phyloP scores from a whole-genome alignment of 2,329 filamentous ascomycete species.

The Claviceps africana region DNA sequence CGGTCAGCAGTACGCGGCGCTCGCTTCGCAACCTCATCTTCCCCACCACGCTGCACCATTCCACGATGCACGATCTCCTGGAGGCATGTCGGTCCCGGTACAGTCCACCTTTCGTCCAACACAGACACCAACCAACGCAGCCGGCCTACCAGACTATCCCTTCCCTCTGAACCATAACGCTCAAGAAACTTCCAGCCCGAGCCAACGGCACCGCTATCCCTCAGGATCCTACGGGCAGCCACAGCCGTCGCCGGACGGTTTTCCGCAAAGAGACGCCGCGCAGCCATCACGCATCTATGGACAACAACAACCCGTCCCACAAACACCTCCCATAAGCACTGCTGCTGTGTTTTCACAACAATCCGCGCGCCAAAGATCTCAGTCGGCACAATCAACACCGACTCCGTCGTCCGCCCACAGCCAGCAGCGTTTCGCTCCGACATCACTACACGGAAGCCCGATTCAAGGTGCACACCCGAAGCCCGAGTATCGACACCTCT shows the following conservation, averaged over 20 bases:
- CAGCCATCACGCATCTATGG: slow-evolving; percentile 26
- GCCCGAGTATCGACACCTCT: slow-evolving; percentile 31
- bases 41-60: slow-evolving; percentile 25
- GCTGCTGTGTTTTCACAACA: slow-evolving; percentile 22
- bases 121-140: slow-evolving; percentile 26
- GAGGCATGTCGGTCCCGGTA: slow-evolving; percentile 20
- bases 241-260: slow-evolving; percentile 29
- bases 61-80: slow-evolving; percentile 37
- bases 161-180: slow-evolving; percentile 32
- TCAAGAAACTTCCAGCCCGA: slow-evolving; percentile 33
- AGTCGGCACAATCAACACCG: slow-evolving; percentile 43
- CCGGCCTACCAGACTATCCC: slow-evolving; percentile 32
- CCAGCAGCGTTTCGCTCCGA: slow-evolving; percentile 38
- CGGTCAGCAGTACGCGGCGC: slow-evolving; percentile 27
- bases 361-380: slow-evolving; percentile 35
- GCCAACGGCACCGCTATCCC: slow-evolving; percentile 38
- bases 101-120: slow-evolving; percentile 35
- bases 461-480: slow-evolving; percentile 29
- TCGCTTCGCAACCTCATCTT: slow-evolving; percentile 26
- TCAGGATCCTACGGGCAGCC: slow-evolving; percentile 27
- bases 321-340: slow-evolving; percentile 35
- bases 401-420: slow-evolving; percentile 50
- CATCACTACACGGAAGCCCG: slow-evolving; percentile 41
- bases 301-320: slow-evolving; percentile 29
- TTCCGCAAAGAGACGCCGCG: slow-evolving; percentile 24